Evolutionary conservation across 2,329 filamentous ascomycete genomes (phyloP).

Genomic region (Phaeosphaeria sp.): DNA sequence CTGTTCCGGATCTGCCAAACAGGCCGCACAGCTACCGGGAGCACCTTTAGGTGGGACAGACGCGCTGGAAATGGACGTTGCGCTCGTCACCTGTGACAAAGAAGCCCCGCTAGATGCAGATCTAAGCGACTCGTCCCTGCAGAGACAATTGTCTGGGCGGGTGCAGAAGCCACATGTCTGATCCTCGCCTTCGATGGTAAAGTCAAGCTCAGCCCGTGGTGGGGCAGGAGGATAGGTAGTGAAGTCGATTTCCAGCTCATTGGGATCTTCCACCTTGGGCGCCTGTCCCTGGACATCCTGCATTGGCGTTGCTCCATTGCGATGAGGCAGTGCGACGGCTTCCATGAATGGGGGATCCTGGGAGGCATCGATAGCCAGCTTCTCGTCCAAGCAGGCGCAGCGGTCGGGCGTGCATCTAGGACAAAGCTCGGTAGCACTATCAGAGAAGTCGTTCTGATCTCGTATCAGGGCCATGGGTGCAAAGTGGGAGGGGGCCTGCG

Average conservation of each 20-base stretch:
- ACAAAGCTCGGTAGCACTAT: background rate
- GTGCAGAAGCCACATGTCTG: constrained; percentile 45
- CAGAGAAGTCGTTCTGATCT: background rate
- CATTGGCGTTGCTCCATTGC: constrained; percentile 16
- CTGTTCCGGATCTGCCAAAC: constrained; percentile 43
- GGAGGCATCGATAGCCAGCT: constrained; percentile 7
- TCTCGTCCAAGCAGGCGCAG: constrained; percentile 42
- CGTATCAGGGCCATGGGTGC: background rate
- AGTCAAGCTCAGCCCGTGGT: constrained; percentile 24
- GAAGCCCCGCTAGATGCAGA: constrained; percentile 11
- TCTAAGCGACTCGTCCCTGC: constrained; percentile 28
- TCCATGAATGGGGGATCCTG: constrained; percentile 23
- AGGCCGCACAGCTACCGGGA: constrained; percentile 46
- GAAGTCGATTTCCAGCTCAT: constrained; percentile 44
- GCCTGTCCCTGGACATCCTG: constrained; percentile 20
- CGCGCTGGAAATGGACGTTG: constrained; percentile 1
- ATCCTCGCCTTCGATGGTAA: constrained; percentile 25
- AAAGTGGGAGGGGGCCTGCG: background rate
- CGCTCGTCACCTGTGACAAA: constrained; percentile 7
- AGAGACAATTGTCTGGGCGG: constrained; percentile 39
- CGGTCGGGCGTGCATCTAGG: constrained; percentile 36
- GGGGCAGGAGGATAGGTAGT: constrained; percentile 30
- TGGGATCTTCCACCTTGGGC: constrained; percentile 18
- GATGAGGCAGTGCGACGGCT: constrained; percentile 22
- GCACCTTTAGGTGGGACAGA: constrained; percentile 14